A percentile compares a stretch with the other conserved stretches of the same genome.
These are phyloP conservation scores for Trichocladium antarcticum DNA, from an alignment of 495 filamentous ascomycete species.

Conservation along the genomic window DNA sequence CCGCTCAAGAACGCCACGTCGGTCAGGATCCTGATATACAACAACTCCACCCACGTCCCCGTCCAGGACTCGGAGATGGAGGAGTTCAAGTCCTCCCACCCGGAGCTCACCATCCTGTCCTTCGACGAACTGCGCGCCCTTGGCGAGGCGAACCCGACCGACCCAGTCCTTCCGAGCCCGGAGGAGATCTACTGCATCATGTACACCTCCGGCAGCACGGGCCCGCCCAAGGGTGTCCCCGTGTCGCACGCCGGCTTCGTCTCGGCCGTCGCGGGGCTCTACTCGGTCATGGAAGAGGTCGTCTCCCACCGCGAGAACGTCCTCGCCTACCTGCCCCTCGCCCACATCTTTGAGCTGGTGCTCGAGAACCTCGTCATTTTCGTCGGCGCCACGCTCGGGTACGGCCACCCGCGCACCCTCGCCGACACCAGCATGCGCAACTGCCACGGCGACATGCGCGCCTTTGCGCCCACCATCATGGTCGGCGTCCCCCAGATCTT, in stretches of 20 bases:
- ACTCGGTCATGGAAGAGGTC: constrained; percentile 32
- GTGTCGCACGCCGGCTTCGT: constrained; percentile 68
- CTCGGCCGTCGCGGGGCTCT: constrained; percentile 44
- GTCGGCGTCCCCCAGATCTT: constrained; percentile 77
- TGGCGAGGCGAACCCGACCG: constrained; percentile 53
- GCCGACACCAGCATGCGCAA: constrained; percentile 49
- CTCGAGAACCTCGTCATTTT: constrained; percentile 67
- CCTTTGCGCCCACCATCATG: constrained; percentile 69
- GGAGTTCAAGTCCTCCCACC: constrained; percentile 32
- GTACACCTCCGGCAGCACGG: constrained; percentile 90
- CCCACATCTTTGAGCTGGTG: constrained; percentile 79
- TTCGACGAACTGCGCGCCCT: constrained; percentile 40
- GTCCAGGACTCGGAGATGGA: constrained; percentile 32
- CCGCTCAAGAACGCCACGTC: constrained; percentile 34
- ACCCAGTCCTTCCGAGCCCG: constrained; percentile 53
- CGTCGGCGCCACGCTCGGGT: constrained; percentile 67
- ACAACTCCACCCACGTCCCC: constrained; percentile 30
- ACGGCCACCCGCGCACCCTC: constrained; percentile 71
- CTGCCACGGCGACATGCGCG: constrained; percentile 57
- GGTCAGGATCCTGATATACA: constrained; percentile 38
- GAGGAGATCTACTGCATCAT: constrained; percentile 79
- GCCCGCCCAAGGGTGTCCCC: constrained; percentile 78
- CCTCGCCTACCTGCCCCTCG: constrained; percentile 78
- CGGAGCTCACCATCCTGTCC: constrained; percentile 32
- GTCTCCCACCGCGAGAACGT: constrained; percentile 48